phyloP scores from a whole-genome alignment of 2,329 filamentous ascomycete genomes.

The Hypoxylon rubiginosum region DNA sequence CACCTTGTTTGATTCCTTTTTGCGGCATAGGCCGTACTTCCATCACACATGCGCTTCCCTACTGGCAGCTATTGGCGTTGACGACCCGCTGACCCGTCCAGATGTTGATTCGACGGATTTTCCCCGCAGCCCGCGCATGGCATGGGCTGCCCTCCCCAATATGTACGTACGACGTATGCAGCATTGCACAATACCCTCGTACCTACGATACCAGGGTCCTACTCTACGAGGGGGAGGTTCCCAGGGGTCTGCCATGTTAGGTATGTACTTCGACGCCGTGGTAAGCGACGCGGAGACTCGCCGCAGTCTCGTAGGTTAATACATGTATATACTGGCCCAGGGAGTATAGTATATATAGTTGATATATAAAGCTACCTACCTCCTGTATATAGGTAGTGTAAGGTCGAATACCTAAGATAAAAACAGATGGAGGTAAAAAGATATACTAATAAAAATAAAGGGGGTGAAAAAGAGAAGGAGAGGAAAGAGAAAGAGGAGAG shows the following conservation, averaged over 20 bases:
- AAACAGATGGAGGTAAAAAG: neutral
- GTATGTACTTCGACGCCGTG: neutral
- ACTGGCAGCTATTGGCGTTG: conserved; percentile 18
- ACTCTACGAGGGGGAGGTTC: conserved; percentile 11
- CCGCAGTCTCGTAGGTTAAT: conserved; percentile 19
- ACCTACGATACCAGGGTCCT: conserved; percentile 27
- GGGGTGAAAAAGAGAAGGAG: conserved; percentile 15
- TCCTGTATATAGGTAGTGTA: neutral
- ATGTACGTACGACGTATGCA: conserved; percentile 38
- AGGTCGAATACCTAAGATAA: neutral
- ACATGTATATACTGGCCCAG: neutral
- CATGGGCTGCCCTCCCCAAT: conserved; percentile 30
- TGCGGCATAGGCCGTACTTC: conserved; percentile 20
- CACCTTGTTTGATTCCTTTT: conserved; percentile 6
- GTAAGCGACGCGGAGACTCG: conserved; percentile 11
- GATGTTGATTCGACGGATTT: conserved; percentile 38
- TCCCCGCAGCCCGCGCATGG: conserved; percentile 40
- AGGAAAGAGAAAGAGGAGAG: conserved; percentile 4
- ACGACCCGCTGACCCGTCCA: conserved; percentile 33
- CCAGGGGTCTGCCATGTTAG: conserved; percentile 7
- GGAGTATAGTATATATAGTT: neutral
- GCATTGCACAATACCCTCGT: conserved; percentile 31
- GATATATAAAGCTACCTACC: neutral
- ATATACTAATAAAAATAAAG: neutral
- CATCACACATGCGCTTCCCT: conserved; percentile 24